phyloP scores from a whole-genome alignment of 768 basidiomycete species.

The Suillus ampliporus region DNA sequence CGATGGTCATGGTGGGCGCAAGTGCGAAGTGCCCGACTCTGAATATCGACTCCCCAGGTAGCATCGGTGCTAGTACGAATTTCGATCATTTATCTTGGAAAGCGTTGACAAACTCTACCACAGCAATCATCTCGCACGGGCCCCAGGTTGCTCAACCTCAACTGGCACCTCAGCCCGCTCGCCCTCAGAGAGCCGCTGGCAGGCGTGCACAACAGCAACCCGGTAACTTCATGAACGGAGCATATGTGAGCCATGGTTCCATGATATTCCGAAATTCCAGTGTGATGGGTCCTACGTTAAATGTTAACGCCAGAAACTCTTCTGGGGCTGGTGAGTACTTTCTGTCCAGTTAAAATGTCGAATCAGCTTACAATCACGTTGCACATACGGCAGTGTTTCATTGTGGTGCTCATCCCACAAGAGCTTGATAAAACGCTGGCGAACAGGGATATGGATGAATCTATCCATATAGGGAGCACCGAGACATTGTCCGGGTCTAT shows the following conservation, averaged over 20 bases:
- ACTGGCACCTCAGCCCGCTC: background rate
- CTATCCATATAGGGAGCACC: background rate
- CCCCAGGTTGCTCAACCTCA: background rate
- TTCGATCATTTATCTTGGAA: background rate
- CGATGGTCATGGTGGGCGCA: background rate
- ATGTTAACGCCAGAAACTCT: background rate
- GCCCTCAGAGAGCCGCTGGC: background rate
- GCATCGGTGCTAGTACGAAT: conserved; percentile 3
- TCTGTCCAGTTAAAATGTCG: background rate
- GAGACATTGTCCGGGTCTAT: background rate
- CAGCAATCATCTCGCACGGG: background rate
- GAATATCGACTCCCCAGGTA: background rate
- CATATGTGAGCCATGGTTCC: background rate
- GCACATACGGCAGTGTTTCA: background rate
- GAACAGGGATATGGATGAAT: background rate
- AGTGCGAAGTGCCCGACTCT: background rate
- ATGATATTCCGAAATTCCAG: background rate
- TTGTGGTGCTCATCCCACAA: too few species aligned
- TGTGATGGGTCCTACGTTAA: conserved; percentile 1
- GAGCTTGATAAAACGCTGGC: background rate
- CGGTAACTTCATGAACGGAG: background rate
- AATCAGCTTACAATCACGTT: background rate
- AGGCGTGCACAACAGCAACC: conserved; percentile 4
- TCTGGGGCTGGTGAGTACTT: conserved; percentile 3
- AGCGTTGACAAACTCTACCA: background rate